Base-by-base conservation (phyloP, 2,329 filamentous ascomycete species). In the Salinomyces thailandicus region DNA sequence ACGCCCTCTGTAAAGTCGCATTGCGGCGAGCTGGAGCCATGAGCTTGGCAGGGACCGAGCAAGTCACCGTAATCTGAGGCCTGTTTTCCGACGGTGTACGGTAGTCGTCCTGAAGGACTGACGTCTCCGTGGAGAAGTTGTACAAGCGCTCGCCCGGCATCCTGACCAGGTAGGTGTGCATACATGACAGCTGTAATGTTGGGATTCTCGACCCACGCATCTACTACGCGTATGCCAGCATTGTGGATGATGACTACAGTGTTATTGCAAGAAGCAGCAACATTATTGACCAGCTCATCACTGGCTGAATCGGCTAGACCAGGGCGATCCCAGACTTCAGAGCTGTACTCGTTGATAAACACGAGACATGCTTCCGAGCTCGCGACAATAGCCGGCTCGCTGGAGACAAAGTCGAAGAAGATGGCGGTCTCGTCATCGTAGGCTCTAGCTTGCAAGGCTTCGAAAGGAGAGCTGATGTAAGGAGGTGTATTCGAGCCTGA, bases 191-290 rank as follows among this genome's bases (percentile, higher is more conserved):
- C 75, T 0, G 75, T 80, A 20, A 82, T 68, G 43, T 81, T 81
- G 5, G 67, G 60, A 39, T 82, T 68, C 33, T 80, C 70, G 41
- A 75, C 63, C 62, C 74, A 82, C 1, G 62, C 59, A 41, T 80
- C 76, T 0, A 81, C 69, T 0, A 77, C 54, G 1, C 77, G 66
- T 7, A 71, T 62, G 0, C 77, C 77, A 1, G 75, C 74, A 28
- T 78, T 80, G 55, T 81, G 77, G 4, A 81, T 64, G 1, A 79
- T 62, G 0, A 81, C 77, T 13, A 81, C 64, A 1, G 77, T 80
- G 42, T 75, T 79, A 43, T 62, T 65, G 55, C 76, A 81, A 15
- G 64, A 62, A 5, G 62, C 58, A 0, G 78, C 77, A 1, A 81
- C 74, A 31, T 71, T 66, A 1, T 58, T 59, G 29, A 81, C 67